phyloP scores from a whole-genome alignment of 345 rosid genomes.

The Ceriops zippeliana region DNA sequence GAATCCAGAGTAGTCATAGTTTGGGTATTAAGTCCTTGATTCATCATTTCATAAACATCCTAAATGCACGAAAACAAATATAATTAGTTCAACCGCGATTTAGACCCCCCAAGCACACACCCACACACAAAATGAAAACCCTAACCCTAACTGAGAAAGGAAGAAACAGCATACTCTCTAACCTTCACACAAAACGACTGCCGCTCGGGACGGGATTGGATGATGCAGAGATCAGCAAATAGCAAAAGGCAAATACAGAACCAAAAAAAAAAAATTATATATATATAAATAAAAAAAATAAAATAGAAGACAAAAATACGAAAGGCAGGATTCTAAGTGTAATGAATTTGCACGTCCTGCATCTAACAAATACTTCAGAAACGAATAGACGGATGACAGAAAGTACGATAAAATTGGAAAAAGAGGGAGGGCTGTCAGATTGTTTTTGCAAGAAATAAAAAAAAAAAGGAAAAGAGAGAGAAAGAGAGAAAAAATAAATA shows the following conservation, averaged over 20 bases:
- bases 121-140: constrained; percentile 24
- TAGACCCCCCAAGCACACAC: background rate
- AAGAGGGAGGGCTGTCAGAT: too few species aligned
- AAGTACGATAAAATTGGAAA: too few species aligned
- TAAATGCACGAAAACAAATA: constrained; percentile 19
- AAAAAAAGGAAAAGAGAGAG: too few species aligned
- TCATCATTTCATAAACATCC: constrained; percentile 64
- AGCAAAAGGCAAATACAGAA: constrained; percentile 4
- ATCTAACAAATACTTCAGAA: background rate
- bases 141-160: constrained; percentile 30
- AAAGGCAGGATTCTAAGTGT: too few species aligned
- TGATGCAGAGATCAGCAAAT: constrained; percentile 10
- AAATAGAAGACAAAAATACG: background rate
- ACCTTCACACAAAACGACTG: constrained; percentile 9
- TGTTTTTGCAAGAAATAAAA: too few species aligned
- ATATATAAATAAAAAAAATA: background rate
- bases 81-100: background rate
- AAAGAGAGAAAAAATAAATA: too few species aligned
- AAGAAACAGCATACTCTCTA: background rate
- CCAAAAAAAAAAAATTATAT: constrained; percentile 1
- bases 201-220: background rate
- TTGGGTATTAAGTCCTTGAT: constrained; percentile 66
- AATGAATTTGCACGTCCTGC: background rate
- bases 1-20: constrained; percentile 53
- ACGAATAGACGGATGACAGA: background rate